These are phyloP conservation scores for Chaetoscypha palmicola DNA, from an alignment of 2,329 filamentous ascomycete genomes.

Conservation along the genomic window DNA sequence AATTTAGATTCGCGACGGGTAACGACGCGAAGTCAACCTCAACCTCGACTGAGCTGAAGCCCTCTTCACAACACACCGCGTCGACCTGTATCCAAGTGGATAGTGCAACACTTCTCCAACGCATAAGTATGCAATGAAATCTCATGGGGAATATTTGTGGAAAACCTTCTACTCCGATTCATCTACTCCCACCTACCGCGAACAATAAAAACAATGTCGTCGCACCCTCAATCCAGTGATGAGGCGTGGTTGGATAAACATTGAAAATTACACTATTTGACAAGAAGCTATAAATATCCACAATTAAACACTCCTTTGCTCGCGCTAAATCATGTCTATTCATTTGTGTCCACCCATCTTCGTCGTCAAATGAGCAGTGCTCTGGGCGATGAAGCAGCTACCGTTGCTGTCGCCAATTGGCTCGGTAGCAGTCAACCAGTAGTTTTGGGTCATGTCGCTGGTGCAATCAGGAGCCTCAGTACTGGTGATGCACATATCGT, in stretches of 20 bases:
- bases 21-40: no score
- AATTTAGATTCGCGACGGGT: no score
- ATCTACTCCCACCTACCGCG: no score
- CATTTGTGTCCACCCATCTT: conserved; percentile 25
- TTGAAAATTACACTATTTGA: conserved; percentile 23
- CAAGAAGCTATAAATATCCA: conserved; percentile 13
- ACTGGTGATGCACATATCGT: conserved; percentile 28
- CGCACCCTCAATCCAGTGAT: neutral
- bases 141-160: no score
- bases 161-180: neutral
- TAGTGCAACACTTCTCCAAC: no score
- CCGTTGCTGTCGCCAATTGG: conserved; percentile 27
- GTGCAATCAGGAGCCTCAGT: conserved; percentile 22
- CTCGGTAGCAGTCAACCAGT: conserved; percentile 23
- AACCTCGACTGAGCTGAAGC: no score
- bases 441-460: conserved; percentile 26
- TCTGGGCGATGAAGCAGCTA: conserved; percentile 24
- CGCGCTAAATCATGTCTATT: conserved; percentile 2
- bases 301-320: neutral
- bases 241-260: neutral
- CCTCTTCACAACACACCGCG: no score
- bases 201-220: neutral
- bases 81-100: no score
- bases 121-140: no score
- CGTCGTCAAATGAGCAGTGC: conserved; percentile 20